Percentiles rank a stretch among this genome's conserved stretches.
Evolutionary conservation across 345 rosid genomes (phyloP).

Genomic region (Laguncularia racemosa): DNA sequence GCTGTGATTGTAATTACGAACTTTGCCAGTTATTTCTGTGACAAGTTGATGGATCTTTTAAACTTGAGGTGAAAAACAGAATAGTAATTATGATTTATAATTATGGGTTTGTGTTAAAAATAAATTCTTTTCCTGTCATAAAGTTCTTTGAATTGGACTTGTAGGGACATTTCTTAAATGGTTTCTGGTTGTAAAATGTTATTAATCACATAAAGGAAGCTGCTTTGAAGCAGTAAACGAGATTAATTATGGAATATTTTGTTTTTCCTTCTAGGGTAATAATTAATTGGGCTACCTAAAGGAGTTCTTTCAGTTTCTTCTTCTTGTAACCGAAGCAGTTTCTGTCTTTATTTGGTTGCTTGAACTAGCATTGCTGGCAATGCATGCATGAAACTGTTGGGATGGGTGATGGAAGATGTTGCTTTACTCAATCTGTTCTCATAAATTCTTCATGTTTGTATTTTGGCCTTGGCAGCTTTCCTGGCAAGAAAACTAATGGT

Average conservation of each 20-base stretch:
- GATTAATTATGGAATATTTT: too few species aligned
- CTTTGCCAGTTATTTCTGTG: conserved; percentile 13
- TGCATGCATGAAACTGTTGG: conserved; percentile 3
- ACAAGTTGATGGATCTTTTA: conserved; percentile 23
- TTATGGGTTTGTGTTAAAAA: conserved; percentile 26
- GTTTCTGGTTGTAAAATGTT: background rate
- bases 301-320: too few species aligned
- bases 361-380: too few species aligned
- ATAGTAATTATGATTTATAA: conserved; percentile 14
- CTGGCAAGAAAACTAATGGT: conserved; percentile 49
- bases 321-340: too few species aligned
- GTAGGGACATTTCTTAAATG: background rate
- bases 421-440: conserved; percentile 12
- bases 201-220: too few species aligned
- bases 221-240: too few species aligned
- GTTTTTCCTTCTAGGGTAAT: too few species aligned
- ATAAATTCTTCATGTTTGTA: conserved; percentile 22
- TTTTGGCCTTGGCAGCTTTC: conserved; percentile 51
- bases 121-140: background rate
- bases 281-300: too few species aligned
- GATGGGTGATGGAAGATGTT: conserved; percentile 13
- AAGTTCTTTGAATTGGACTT: background rate
- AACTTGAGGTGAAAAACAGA: conserved; percentile 13
- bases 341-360: too few species aligned
- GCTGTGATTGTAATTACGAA: conserved; percentile 13